Conservation (phyloP, 2,329 filamentous ascomycete species). For the Botrytis fabae region DNA sequence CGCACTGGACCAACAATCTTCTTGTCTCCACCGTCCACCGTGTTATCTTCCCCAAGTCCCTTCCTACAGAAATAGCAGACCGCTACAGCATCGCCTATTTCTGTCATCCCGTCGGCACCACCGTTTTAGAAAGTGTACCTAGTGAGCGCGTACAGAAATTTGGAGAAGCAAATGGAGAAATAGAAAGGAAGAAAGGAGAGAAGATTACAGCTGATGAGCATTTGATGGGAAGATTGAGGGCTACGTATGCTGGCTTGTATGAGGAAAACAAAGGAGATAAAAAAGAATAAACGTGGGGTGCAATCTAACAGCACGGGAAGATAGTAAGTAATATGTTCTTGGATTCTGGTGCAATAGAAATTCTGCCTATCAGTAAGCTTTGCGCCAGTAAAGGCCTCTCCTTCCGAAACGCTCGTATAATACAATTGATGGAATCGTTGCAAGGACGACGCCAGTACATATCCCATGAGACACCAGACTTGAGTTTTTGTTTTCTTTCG, state of each 20-base stretch:
- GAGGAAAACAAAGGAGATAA: slow-evolving; percentile 36
- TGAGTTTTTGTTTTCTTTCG: background rate
- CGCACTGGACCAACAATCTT: slow-evolving; percentile 88
- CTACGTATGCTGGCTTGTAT: slow-evolving; percentile 59
- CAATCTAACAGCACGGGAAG: background rate
- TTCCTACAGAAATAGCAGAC: slow-evolving; percentile 37
- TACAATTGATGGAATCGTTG: background rate
- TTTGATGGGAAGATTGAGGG: slow-evolving; percentile 59
- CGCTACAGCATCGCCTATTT: slow-evolving; percentile 70
- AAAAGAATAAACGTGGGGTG: background rate
- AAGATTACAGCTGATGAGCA: slow-evolving; percentile 65
- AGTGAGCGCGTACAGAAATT: slow-evolving; percentile 55
- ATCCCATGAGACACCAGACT: background rate
- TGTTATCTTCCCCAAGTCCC: slow-evolving; percentile 66
- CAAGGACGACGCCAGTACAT: background rate
- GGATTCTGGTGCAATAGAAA: background rate
- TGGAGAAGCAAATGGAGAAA: slow-evolving; percentile 36
- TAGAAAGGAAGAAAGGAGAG: slow-evolving; percentile 45
- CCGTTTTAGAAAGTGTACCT: slow-evolving; percentile 57
- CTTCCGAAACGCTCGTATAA: background rate
- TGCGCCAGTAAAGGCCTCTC: no score
- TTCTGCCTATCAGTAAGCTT: background rate
- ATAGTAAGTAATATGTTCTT: background rate
- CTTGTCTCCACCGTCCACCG: slow-evolving; percentile 86
- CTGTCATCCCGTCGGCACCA: slow-evolving; percentile 60